Base-by-base conservation (phyloP, 306 rosid species). In the Ammopiptanthus mongolicus region DNA sequence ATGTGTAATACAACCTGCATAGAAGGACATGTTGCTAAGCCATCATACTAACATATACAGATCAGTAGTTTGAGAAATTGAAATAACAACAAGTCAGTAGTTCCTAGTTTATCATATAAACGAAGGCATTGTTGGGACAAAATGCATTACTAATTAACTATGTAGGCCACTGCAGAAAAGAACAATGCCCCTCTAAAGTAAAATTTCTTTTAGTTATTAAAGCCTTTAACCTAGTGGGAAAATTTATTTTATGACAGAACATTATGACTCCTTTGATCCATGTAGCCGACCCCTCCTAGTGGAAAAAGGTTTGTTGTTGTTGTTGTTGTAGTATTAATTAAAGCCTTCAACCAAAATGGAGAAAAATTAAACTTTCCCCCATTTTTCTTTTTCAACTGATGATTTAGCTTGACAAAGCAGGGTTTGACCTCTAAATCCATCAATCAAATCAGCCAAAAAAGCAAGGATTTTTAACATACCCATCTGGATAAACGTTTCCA, bases 401-500 rank as follows among this genome's bases (percentile, higher is more conserved):
- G 21, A 79, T 5, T 63, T 33, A 31, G 37, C 53, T 5, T 14
- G 33, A 51, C 25, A 51, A 80, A 7, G 8, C 15, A 75, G 5
- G 44, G 12, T 69, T 52, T 70, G 31, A 52, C 25, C 60, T 75
- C 18, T 25, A 53, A 76, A 76, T 31, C 33, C 61, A 65, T 58
- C 19, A 58, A 58, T 28, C 14, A 51, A 44, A 79, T 28, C 36
- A 48, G 28, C 13, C 15, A 29, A 55, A 55, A 64, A 70, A 73
- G 66, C 31, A 67, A 69, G 9, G 6, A 69, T 28, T 66, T 75
- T 61, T 4, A 62, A 28, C 86, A 62, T 82, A 89, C 97, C 97
- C 97, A 75, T 91, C 94, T 65, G 97, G 97, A 83, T 65, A 80
- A 52, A 91, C 78, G 51, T 88, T 86, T 71, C 97, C 97, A 76